Conservation (phyloP, 352 stramenopile genomes). For the Globisporangium okanoganense region DNA sequence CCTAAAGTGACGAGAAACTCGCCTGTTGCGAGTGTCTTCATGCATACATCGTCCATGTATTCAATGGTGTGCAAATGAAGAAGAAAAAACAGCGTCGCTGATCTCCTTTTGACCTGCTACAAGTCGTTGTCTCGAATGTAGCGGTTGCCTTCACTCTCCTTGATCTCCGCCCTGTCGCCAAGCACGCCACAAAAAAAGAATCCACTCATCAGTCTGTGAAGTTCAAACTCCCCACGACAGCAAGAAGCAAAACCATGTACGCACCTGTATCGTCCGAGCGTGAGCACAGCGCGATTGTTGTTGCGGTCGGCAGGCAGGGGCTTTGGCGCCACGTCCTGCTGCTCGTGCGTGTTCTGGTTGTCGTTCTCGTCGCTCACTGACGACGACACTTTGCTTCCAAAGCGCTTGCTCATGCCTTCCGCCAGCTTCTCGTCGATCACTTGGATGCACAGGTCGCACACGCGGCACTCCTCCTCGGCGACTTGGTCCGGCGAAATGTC, state of each 20-base stretch:
- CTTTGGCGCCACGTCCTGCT: conserved; percentile 19
- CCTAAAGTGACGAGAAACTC: too few species aligned
- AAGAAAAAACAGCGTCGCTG: neutral
- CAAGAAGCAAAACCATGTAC: neutral
- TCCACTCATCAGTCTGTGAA: neutral
- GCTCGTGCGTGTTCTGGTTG: conserved; percentile 29
- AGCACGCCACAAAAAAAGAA: neutral
- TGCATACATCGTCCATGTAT: neutral
- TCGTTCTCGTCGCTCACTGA: conserved; percentile 21
- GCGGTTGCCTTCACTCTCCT: conserved; percentile 84
- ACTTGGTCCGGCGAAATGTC: conserved; percentile 60
- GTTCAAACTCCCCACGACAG: neutral
- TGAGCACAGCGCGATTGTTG: conserved; percentile 67
- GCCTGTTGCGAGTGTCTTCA: too few species aligned
- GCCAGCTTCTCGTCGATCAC: conserved; percentile 85
- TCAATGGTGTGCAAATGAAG: neutral
- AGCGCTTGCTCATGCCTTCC: conserved; percentile 66
- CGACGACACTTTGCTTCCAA: conserved; percentile 45
- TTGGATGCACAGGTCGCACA: conserved; percentile 80
- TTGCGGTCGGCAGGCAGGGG: conserved; percentile 46
- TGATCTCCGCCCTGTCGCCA: conserved; percentile 73
- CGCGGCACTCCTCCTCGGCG: conserved; percentile 63
- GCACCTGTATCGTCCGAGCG: conserved; percentile 80
- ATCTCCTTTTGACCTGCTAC: conserved; percentile 18
- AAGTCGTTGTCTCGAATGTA: conserved; percentile 87